Base-by-base conservation (phyloP, 108 stramenopile genomes). In the Chaetoceros muelleri region DNA sequence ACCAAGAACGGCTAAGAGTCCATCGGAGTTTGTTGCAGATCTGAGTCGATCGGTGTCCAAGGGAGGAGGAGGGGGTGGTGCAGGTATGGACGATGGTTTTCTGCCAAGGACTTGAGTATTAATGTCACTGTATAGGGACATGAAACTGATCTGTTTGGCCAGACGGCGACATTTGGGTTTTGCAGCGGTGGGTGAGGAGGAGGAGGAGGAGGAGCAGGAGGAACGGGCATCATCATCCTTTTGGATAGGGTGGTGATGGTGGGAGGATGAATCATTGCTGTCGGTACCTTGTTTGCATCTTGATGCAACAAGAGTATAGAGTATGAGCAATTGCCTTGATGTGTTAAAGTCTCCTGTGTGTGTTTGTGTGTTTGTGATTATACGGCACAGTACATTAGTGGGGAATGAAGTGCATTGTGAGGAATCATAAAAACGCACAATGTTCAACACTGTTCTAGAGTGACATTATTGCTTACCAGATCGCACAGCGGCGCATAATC, bases 331-430 rank as follows among this genome's bases (percentile, higher is more conserved):
- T 44, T 93, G 90, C 3, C 90, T 70, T 20, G 84, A 74, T 21
- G 90, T 93, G 61, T 88, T 78, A 55, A 82, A 93, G 48, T 93
- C 90, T 30, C 80, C n/a, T n/a, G n/a, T n/a, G n/a, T n/a, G n/a
- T n/a, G n/a, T n/a, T n/a, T n/a, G n/a, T n/a, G n/a, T n/a, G n/a
- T n/a, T n/a, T n/a, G n/a, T n/a, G n/a, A n/a, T n/a, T n/a, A n/a
- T n/a, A n/a, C n/a, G n/a, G n/a, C n/a, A n/a, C n/a, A n/a, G n/a
- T n/a, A n/a, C n/a, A n/a, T n/a, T n/a, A n/a, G n/a, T n/a, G n/a
- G n/a, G n/a, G n/a, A n/a, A n/a, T n/a, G n/a, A n/a, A n/a, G n/a
- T n/a, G n/a, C n/a, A n/a, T n/a, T n/a, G n/a, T n/a, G n/a, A n/a
- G n/a, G n/a, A n/a, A n/a, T n/a, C n/a, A n/a, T n/a, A n/a, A n/a